Conservation (phyloP, 345 rosid species). For the Lepidium didymum region DNA sequence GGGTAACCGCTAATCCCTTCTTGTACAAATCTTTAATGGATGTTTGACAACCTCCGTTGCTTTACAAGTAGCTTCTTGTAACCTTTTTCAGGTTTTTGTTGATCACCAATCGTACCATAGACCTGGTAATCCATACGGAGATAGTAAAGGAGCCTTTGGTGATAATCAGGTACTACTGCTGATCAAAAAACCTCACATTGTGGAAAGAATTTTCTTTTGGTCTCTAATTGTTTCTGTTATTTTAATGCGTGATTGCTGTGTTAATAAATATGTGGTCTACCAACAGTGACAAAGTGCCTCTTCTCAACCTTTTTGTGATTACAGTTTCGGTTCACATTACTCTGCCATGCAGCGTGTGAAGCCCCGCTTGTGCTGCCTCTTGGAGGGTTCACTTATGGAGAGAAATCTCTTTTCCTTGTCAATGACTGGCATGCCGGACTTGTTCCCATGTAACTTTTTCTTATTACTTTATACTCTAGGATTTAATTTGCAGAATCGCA, state of each 20-base stretch:
- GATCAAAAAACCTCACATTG: too few relatives aligned
- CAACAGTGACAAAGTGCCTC: constrained; percentile 17
- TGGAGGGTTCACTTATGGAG: constrained; percentile 92
- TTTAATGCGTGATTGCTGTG: neutral
- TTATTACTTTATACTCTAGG: neutral
- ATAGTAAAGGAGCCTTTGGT: constrained; percentile 71
- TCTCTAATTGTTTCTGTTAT: neutral
- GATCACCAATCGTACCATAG: constrained; percentile 82
- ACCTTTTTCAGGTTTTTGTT: constrained; percentile 60
- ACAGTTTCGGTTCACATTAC: constrained; percentile 92
- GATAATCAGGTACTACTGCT: constrained; percentile 69
- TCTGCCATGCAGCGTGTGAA: constrained; percentile 96
- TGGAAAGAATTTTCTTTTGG: too few relatives aligned
- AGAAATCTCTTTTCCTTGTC: constrained; percentile 81
- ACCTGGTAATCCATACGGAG: constrained; percentile 94
- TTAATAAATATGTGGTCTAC: neutral
- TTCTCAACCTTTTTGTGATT: constrained; percentile 29
- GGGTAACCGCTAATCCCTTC: constrained; percentile 45
- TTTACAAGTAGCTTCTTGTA: neutral
- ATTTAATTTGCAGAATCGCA: neutral
- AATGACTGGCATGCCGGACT: constrained; percentile 99
- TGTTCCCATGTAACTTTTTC: constrained; percentile 69
- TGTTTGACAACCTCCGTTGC: neutral
- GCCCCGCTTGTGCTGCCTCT: constrained; percentile 90
- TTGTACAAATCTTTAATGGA: neutral